phyloP scores from a whole-genome alignment of 2,329 filamentous ascomycete species.

The Immersiporthe knoxdaviesiana region DNA sequence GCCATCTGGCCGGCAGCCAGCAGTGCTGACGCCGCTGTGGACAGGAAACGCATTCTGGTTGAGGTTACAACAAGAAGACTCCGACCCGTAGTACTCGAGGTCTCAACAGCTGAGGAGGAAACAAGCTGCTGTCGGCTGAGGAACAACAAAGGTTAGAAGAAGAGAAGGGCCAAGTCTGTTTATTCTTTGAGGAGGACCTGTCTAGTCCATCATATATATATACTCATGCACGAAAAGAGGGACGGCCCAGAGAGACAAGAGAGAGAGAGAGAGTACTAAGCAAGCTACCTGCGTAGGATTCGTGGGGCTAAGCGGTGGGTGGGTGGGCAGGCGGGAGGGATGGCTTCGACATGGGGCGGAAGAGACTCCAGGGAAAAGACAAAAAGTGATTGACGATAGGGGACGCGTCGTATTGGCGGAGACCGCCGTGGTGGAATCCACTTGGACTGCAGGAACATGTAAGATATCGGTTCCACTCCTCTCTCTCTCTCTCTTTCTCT shows the following conservation, averaged over 20 bases:
- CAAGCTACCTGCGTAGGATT: neutral
- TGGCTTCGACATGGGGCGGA: neutral
- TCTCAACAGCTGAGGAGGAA: neutral
- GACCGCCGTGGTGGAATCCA: neutral
- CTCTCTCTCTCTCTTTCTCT: too few species aligned
- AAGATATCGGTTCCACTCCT: constrained; percentile 13
- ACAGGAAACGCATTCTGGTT: constrained; percentile 25
- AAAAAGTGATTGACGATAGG: neutral
- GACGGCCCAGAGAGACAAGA: too few species aligned
- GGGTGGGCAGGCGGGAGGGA: neutral
- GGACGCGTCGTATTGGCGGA: constrained; percentile 3
- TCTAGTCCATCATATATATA: neutral
- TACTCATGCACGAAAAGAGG: neutral
- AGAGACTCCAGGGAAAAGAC: neutral
- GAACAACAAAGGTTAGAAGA: neutral
- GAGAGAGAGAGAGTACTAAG: too few species aligned
- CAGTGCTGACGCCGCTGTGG: constrained; percentile 22
- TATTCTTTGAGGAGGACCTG: neutral
- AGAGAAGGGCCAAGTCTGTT: neutral
- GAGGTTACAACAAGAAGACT: neutral
- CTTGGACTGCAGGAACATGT: constrained; percentile 15
- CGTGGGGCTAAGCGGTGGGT: neutral
- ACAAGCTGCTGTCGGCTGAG: neutral
- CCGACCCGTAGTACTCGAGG: neutral
- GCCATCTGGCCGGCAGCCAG: constrained; percentile 23